These are phyloP conservation scores for Passalora sequoiae DNA, from an alignment of 2,329 filamentous ascomycete species.

Conservation along the genomic window DNA sequence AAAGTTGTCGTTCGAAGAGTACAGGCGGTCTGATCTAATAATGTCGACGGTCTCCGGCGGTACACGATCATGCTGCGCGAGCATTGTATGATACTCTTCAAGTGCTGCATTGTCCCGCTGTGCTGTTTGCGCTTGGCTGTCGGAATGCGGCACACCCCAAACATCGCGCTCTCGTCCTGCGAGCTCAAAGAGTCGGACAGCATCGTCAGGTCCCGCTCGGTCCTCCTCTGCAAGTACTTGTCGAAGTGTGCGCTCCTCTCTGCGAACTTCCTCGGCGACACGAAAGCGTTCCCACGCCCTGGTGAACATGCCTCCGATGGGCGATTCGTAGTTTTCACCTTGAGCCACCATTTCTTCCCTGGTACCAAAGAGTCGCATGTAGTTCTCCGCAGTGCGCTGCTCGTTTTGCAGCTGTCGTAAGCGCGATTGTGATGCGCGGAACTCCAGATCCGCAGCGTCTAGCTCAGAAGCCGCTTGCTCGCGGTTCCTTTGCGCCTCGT, in stretches of 20 bases:
- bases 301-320: conserved; percentile 44
- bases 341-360: conserved; percentile 43
- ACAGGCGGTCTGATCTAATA: neutral
- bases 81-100: conserved; percentile 30
- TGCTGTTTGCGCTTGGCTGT: neutral
- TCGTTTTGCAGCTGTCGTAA: conserved; percentile 33
- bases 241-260: conserved; percentile 32
- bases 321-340: conserved; percentile 46
- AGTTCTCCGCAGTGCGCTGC: conserved; percentile 35
- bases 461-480: conserved; percentile 33
- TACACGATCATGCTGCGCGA: conserved; percentile 25
- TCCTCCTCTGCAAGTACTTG: conserved; percentile 31
- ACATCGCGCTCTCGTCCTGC: conserved; percentile 24
- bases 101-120: conserved; percentile 15
- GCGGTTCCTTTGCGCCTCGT: conserved; percentile 31
- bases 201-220: conserved; percentile 21
- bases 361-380: conserved; percentile 42
- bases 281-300: conserved; percentile 42
- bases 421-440: conserved; percentile 29
- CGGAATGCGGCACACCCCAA: conserved; percentile 29
- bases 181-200: conserved; percentile 21
- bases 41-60: neutral
- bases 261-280: conserved; percentile 38
- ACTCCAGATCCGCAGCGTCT: conserved; percentile 32
- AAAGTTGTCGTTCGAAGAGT: conserved; percentile 11